These are phyloP conservation scores for Amesomyces nigricolor DNA, from an alignment of 2,329 filamentous ascomycete genomes.

Conservation along the genomic window DNA sequence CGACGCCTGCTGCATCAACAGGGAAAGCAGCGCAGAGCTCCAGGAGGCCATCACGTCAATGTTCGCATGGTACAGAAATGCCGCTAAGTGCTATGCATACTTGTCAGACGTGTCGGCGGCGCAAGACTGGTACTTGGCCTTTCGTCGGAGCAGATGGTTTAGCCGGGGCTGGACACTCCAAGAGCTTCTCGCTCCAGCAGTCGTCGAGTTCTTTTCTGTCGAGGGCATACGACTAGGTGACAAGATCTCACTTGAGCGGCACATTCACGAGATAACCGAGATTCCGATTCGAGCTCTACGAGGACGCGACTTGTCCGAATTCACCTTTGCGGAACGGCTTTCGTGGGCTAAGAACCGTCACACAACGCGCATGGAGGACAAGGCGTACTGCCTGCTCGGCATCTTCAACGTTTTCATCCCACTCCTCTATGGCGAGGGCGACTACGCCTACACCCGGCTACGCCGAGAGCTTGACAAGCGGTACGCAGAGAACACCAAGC, in stretches of 20 bases:
- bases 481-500: neutral
- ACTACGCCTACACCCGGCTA: conserved; percentile 1
- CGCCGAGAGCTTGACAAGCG: neutral
- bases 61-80: conserved; percentile 9
- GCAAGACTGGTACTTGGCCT: neutral
- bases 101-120: conserved; percentile 1
- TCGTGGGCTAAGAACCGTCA: neutral
- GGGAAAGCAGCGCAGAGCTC: conserved; percentile 8
- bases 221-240: neutral
- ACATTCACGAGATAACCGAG: neutral
- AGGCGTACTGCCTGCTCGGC: conserved; percentile 6
- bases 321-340: neutral
- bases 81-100: conserved; percentile 8
- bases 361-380: conserved; percentile 9
- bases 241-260: neutral
- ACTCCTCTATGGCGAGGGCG: conserved; percentile 7
- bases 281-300: neutral
- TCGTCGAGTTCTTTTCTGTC: conserved; percentile 1
- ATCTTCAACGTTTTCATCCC: conserved; percentile 7
- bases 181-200: conserved; percentile 1
- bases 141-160: neutral
- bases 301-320: neutral
- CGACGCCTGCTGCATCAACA: conserved; percentile 15
- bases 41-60: conserved; percentile 12
- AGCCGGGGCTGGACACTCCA: conserved; percentile 11